Percentiles rank a stretch among this genome's conserved stretches.
phyloP scores from a whole-genome alignment of 2,329 filamentous ascomycete genomes.

The Chaetomium globosum region DNA sequence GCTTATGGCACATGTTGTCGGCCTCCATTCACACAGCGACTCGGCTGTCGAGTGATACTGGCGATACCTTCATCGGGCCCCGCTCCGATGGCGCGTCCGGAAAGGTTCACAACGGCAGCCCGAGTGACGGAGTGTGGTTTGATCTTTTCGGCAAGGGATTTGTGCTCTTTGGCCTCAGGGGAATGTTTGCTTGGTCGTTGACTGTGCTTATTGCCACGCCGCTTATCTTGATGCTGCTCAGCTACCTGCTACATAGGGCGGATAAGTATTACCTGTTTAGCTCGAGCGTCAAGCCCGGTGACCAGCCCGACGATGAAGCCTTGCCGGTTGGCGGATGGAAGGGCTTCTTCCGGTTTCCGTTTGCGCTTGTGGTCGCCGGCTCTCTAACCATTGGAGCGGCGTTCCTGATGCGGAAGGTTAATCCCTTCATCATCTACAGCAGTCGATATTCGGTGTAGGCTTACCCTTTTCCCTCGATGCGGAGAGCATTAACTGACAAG shows the following conservation, averaged over 20 bases:
- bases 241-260: conserved; percentile 66
- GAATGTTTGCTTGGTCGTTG: conserved; percentile 85
- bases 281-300: conserved; percentile 57
- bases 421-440: conserved; percentile 89
- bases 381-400: conserved; percentile 72
- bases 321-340: conserved; percentile 73
- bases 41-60: conserved; percentile 68
- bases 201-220: conserved; percentile 80
- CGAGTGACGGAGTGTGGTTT: conserved; percentile 83
- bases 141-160: conserved; percentile 83
- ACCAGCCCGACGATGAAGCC: conserved; percentile 62
- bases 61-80: conserved; percentile 65
- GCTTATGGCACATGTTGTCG: conserved; percentile 94
- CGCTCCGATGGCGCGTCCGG: conserved; percentile 58
- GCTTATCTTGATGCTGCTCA: conserved; percentile 68
- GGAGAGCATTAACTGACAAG: conserved; percentile 24
- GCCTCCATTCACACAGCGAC: conserved; percentile 75
- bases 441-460: conserved; percentile 75
- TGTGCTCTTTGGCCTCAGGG: conserved; percentile 75
- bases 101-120: conserved; percentile 67
- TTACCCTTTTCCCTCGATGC: background rate
- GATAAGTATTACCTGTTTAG: conserved; percentile 92
- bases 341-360: conserved; percentile 81
- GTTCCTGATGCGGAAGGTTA: conserved; percentile 77
- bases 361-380: conserved; percentile 70